Evolutionary conservation across 208 protist species (phyloP).

Genomic region (Sergeia podlipaevii): DNA sequence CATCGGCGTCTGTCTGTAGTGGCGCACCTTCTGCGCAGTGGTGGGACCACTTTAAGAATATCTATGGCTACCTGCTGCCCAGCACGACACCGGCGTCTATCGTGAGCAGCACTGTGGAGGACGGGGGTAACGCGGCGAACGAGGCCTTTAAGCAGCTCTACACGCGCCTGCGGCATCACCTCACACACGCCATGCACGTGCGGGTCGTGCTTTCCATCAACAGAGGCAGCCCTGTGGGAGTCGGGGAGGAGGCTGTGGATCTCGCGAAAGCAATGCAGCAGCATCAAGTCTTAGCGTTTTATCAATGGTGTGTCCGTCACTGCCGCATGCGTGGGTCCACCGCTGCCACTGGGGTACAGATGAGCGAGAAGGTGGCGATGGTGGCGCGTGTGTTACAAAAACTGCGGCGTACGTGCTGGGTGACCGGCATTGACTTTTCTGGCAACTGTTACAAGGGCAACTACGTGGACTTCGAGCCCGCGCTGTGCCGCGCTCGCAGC

Average conservation of each 20-base stretch:
- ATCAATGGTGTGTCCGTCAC: slow-evolving; percentile 19
- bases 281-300: slow-evolving; percentile 39
- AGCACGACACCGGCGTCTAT: neutral
- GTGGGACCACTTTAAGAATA: slow-evolving; percentile 3
- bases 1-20: no score
- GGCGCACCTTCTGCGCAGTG: neutral
- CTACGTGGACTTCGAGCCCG: slow-evolving; percentile 42
- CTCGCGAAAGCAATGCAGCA: slow-evolving; percentile 41
- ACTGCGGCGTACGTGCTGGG: slow-evolving; percentile 61
- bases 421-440: slow-evolving; percentile 82
- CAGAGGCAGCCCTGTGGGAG: slow-evolving; percentile 24
- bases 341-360: neutral
- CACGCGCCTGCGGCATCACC: neutral
- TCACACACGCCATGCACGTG: slow-evolving; percentile 49
- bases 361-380: neutral
- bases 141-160: slow-evolving; percentile 1
- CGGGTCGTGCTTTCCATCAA: slow-evolving; percentile 84
- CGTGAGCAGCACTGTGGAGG: neutral
- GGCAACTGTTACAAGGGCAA: slow-evolving; percentile 84
- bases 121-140: neutral
- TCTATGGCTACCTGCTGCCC: slow-evolving; percentile 18
- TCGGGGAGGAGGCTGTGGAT: slow-evolving; percentile 29
- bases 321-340: neutral
- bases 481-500: slow-evolving; percentile 28
- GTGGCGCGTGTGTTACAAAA: neutral